Evolutionary conservation across 192 early-diverging fungal species (phyloP), one percentile per base, ranked within the genome.

Genomic region (Endogone sp.): DNA sequence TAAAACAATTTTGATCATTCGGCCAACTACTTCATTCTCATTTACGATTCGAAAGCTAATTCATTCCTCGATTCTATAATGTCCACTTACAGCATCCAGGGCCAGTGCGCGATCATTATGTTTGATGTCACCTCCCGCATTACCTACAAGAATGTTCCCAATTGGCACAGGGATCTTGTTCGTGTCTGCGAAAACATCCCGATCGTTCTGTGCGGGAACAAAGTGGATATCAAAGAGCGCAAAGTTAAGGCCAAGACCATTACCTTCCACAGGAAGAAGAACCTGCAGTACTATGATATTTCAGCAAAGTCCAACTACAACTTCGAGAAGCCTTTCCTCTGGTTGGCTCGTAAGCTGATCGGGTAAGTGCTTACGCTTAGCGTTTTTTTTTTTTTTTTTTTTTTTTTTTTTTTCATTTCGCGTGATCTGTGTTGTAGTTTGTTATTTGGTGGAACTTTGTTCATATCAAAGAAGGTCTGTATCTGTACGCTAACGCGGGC

Each of bases 211-310:
- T 96, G 94, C 88, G 98, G 98, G 79, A 99, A 99, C 92, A 99
- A 99, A 87, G 96, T 99, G 65, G 98, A 99, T 82, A 94, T 99
- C 84, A 99, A 99, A 92, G 98, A 99, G 83, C 94, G 98, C 79
- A 99, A 98, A 86, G 98, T 99, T 72, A 99, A 98, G 93, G 96
- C 96, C 61, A 99, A 99, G 89, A 91, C 91, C 73, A 99, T 99
- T 86, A 98, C 97, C 64, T 99, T 99, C 94, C 98, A 99, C 89
- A 88, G 98, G 75, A 99, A 99, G 90, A 98, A 98, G 92, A 98
- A 98, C 85, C 90, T 99, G 37, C 98, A 99, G 88, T 99, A 99
- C 91, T 99, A 98, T 84, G 98, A 99, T 82, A 99, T 99, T 81
- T 93, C 91, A 65, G 98, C 98, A 76, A 99, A 99, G 90, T 89